Base-by-base conservation (phyloP, 371 early-diverging fungal genomes). In the Mortierella sp. region DNA sequence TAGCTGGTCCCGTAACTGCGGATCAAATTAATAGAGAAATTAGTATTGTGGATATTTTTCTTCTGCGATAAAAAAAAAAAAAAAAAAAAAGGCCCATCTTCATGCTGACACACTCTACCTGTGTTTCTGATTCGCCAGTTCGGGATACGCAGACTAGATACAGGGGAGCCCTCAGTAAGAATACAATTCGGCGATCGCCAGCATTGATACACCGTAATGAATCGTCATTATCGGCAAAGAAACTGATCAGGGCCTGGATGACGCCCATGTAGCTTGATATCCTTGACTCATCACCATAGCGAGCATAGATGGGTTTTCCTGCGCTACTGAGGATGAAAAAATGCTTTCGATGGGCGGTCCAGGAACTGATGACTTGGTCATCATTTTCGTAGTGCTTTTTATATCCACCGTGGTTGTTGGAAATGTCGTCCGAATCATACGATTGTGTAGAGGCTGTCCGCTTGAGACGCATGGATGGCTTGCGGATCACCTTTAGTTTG, bases 201-300 rank as follows among this genome's bases (percentile, higher is more conserved):
- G 94, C 91, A 62, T 88, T 88, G 46, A 96, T 91, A 25, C 92
- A 91, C 64, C 88, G 83, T 58, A 96, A 85, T 2, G 91, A 83
- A 73, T 97, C 97, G 66, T 93, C 91, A 46, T 93, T 90, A 62
- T 91, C 93, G 59, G 87, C 86, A 80, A 95, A 94, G 70, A 94
- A 93, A 12, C 96, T 93, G 30, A 97, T 88, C 45, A 97, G 89
- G 1, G 97, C 96, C 70, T 97, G 98, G 30, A 96, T 89, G 1
- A 96, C 91, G 29, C 97, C 97, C 94, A 95, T 96, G 57, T 94
- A 85, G 23, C 90, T 88, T 18, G 97, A 91, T 68, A 96, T 88
- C 80, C 93, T 88, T 26, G 95, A 85, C 76, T 97, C 98, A 76
- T 95, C 94, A 18, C 97, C 97, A 75, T 95, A 89, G 86, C 92